Base-by-base conservation (phyloP, 164 flowering plant genomes). In the Vitis labrusca region DNA sequence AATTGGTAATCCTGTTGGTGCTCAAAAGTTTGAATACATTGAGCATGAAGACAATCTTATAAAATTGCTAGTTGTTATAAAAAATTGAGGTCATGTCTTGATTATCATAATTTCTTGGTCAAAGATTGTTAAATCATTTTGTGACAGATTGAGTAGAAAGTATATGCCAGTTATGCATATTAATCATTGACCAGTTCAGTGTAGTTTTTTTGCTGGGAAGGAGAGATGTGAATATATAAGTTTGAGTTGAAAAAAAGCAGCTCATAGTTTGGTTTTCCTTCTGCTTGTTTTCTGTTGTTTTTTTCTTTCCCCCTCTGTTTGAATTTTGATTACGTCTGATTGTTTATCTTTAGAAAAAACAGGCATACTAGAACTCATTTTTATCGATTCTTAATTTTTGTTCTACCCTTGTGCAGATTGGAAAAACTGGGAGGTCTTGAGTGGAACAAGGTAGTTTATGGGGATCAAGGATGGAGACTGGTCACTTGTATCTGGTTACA, bases 401-500 rank as follows among this genome's bases (percentile, higher is more conserved):
- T 61, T 29, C 60, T 23, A 4, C 47, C 30, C 15, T 10, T 79
- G 44, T 76, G 71, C 79, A 94, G 98, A 67, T 83, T 94, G 77
- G 73, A 73, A 76, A 91, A 88, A 75, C 50, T 91, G 84, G 98
- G 98, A 64, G 98, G 85, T 44, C 80, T 94, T 50, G 76, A 82
- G 15, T 83, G 93, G 92, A 14, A 60, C 32, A 82, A 78, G 67
- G 85, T 91, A 61, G 92, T 92, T 37, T 75, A 88, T 60, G 44
- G 63, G 12, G 75, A 88, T 79, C 89, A 94, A 82, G 89, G 83
- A 69, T 94, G 98, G 98, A 86, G 97, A 69, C 91, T 94, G 50
- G 14, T 91, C 64, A 68, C 87, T 50, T 86, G 88, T 73, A 89
- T 91, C 7, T 94, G 98, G 98, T 71, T 94, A 73, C 98, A 94